These are phyloP conservation scores for Plasmopara viticola DNA, from an alignment of 352 stramenopile genomes.

Conservation along the genomic window DNA sequence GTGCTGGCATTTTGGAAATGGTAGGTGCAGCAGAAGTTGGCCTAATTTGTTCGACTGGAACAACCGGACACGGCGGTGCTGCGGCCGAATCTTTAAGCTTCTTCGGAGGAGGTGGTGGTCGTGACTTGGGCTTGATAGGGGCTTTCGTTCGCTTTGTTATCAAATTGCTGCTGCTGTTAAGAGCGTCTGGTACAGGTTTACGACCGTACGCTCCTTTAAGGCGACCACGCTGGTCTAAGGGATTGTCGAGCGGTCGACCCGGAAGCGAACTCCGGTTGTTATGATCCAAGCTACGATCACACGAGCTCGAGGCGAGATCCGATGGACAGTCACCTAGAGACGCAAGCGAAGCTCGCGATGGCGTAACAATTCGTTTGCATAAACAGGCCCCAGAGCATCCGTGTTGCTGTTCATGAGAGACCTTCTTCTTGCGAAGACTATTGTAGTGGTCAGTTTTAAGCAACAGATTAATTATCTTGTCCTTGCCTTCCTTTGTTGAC, in stretches of 20 bases:
- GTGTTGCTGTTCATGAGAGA: conserved; percentile 17
- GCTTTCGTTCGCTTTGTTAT: conserved; percentile 13
- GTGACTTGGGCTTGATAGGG: conserved; percentile 9
- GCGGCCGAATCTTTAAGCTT: conserved; percentile 13
- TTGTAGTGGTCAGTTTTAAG: conserved; percentile 47
- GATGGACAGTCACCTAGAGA: conserved; percentile 17
- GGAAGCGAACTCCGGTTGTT: conserved; percentile 17
- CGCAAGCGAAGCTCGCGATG: conserved; percentile 21
- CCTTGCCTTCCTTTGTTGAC: conserved; percentile 23
- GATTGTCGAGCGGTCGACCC: conserved; percentile 11
- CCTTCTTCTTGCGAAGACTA: conserved; percentile 33
- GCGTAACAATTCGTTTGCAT: conserved; percentile 22
- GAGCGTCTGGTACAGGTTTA: conserved; percentile 16
- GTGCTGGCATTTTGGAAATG: conserved; percentile 6
- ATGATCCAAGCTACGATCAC: conserved; percentile 11
- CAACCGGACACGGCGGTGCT: conserved; percentile 4
- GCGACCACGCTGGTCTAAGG: conserved; percentile 14
- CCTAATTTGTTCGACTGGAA: conserved; percentile 7
- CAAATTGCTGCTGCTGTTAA: conserved; percentile 2
- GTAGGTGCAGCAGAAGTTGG: conserved; percentile 2
- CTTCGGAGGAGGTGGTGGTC: conserved; percentile 8
- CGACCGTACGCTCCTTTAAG: conserved; percentile 17
- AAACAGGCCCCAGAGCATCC: conserved; percentile 27
- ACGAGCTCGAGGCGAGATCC: conserved; percentile 16
- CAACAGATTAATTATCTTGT: conserved; percentile 37